A percentile compares a stretch with the other conserved stretches of the same genome.
Conservation (phyloP, 495 filamentous ascomycete species). For the Lasiosphaeria miniovina region DNA sequence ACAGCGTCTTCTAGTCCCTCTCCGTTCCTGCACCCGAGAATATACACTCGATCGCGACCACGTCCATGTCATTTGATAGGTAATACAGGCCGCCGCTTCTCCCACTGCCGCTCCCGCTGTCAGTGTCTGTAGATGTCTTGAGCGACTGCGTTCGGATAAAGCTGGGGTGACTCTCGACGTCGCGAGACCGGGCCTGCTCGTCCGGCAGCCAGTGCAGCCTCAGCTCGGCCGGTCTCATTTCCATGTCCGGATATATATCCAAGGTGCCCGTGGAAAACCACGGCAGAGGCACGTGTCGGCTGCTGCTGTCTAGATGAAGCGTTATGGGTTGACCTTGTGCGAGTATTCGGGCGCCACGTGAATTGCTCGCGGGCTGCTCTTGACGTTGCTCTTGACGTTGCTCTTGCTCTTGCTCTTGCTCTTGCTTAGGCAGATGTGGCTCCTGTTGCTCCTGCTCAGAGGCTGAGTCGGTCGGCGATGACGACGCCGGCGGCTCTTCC, state of each 20-base stretch:
- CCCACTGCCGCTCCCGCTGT: neutral
- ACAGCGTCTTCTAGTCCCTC: too few species aligned
- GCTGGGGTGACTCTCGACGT: neutral
- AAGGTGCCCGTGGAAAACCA: neutral
- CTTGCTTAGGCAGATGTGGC: too few species aligned
- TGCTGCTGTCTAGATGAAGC: neutral
- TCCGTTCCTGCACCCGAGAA: too few species aligned
- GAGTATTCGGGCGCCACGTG: neutral
- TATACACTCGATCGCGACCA: neutral
- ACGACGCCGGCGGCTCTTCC: too few species aligned
- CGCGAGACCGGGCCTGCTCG: neutral
- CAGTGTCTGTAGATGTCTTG: neutral
- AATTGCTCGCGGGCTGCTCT: neutral
- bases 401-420: neutral
- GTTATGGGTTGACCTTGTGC: constrained; percentile 1
- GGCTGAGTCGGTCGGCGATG: too few species aligned
- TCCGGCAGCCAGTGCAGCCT: neutral
- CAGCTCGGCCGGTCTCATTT: neutral
- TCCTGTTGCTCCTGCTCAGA: too few species aligned
- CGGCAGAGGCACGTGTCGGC: neutral
- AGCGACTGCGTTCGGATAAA: neutral
- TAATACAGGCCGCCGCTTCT: neutral
- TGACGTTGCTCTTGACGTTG: neutral
- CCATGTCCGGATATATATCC: neutral
- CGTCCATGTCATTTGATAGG: neutral